A percentile compares a stretch with the other conserved stretches of the same genome.
Evolutionary conservation across 2,329 filamentous ascomycete genomes (phyloP).

Genomic region (Nemania diffusa): DNA sequence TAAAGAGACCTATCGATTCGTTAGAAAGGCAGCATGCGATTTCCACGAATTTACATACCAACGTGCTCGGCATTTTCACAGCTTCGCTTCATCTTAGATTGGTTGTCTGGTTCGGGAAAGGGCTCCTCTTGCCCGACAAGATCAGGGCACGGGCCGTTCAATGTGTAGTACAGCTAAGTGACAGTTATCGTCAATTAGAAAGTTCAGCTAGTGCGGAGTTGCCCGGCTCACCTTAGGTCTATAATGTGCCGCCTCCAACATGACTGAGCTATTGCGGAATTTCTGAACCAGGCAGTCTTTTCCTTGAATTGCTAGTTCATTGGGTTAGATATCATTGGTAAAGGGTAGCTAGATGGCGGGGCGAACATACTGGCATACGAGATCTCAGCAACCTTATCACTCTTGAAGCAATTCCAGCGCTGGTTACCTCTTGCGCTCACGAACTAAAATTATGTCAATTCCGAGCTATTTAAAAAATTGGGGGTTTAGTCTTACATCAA

Average conservation of each 20-base stretch:
- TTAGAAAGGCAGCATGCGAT: conserved; percentile 23
- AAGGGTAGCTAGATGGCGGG: neutral
- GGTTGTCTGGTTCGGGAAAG: conserved; percentile 84
- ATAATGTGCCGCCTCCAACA: conserved; percentile 84
- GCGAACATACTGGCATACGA: conserved; percentile 87
- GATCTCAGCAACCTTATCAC: conserved; percentile 86
- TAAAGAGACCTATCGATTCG: conserved; percentile 73
- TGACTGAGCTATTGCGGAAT: conserved; percentile 96
- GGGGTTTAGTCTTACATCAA: conserved; percentile 63
- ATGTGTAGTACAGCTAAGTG: conserved; percentile 62
- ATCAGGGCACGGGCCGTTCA: conserved; percentile 59
- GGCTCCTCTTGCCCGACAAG: conserved; percentile 75
- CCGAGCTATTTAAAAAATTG: neutral
- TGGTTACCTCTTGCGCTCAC: conserved; percentile 76
- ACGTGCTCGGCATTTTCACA: conserved; percentile 88
- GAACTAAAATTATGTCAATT: conserved; percentile 63
- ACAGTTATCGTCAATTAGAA: conserved; percentile 35
- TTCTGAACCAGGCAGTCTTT: conserved; percentile 91
- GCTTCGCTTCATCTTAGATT: conserved; percentile 86
- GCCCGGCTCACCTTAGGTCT: conserved; percentile 78
- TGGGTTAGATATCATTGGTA: conserved; percentile 42
- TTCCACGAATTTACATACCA: conserved; percentile 63
- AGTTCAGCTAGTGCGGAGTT: neutral
- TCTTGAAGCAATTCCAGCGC: conserved; percentile 83
- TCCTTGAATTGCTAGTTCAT: conserved; percentile 80